Evolutionary conservation across 2,329 filamentous ascomycete species (phyloP).

Genomic region (Fusarium sp.): DNA sequence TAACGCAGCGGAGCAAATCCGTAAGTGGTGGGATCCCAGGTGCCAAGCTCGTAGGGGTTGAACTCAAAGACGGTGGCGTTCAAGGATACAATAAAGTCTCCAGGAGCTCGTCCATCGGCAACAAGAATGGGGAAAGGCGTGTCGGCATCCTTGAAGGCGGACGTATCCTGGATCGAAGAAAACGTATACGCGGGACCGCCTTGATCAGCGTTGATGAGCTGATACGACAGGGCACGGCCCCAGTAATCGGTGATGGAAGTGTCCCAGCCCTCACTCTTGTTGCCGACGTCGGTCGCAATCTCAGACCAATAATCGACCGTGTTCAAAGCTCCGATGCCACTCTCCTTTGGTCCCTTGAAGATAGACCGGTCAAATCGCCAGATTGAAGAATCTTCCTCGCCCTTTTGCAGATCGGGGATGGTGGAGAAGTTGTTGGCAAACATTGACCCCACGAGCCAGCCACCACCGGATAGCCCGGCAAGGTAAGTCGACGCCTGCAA

Average conservation of each 20-base stretch:
- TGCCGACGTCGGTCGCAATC: slow-evolving; percentile 46
- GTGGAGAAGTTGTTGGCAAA: slow-evolving; percentile 85
- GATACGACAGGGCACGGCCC: slow-evolving; percentile 83
- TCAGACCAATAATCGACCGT: slow-evolving; percentile 50
- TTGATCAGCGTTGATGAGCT: slow-evolving; percentile 79
- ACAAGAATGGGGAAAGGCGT: slow-evolving; percentile 62
- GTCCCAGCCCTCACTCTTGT: slow-evolving; percentile 51
- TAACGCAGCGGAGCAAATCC: slow-evolving; percentile 70
- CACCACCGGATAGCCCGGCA: slow-evolving; percentile 81
- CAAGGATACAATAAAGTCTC: slow-evolving; percentile 54
- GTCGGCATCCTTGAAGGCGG: slow-evolving; percentile 53
- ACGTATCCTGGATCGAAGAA: slow-evolving; percentile 70
- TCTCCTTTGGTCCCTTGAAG: slow-evolving; percentile 49
- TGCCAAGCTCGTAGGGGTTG: slow-evolving; percentile 72
- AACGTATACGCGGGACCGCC: slow-evolving; percentile 83
- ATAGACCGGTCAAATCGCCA: slow-evolving; percentile 55
- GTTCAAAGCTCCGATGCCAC: slow-evolving; percentile 36
- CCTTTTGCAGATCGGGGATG: slow-evolving; percentile 45
- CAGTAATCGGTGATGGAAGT: slow-evolving; percentile 85
- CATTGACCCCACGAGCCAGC: slow-evolving; percentile 85
- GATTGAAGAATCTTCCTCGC: slow-evolving; percentile 44
- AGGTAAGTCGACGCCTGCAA: slow-evolving; percentile 85
- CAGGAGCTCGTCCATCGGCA: slow-evolving; percentile 58
- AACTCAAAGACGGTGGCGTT: slow-evolving; percentile 74
- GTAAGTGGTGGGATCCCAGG: slow-evolving; percentile 67